Conservation (phyloP, 176 grass and related monocot genomes). For the Avena eriantha region DNA sequence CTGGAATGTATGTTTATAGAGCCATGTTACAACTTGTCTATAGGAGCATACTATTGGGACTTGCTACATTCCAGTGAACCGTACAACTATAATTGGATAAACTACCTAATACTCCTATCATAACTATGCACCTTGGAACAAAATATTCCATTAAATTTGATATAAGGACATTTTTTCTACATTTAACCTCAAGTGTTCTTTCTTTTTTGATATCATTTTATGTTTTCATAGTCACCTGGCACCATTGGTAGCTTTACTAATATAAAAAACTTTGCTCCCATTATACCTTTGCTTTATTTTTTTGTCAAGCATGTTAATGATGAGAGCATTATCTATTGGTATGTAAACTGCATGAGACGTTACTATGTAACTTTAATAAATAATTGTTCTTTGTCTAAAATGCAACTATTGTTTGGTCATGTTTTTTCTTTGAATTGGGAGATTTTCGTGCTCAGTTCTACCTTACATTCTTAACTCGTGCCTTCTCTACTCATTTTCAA, state of each 20-base stretch:
- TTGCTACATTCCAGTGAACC: background rate
- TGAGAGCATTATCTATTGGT: background rate
- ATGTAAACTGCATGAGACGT: background rate
- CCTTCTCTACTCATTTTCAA: too few relatives aligned
- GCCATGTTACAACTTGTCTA: background rate
- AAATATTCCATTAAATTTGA: slow-evolving; percentile 29
- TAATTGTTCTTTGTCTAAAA: slow-evolving; percentile 11
- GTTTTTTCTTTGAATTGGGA: background rate
- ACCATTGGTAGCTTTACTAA: background rate
- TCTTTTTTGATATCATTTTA: slow-evolving; percentile 34
- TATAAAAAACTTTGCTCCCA: slow-evolving; percentile 7
- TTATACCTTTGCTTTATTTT: background rate
- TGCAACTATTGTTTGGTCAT: slow-evolving; percentile 25
- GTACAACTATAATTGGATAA: background rate
- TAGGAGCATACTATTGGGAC: slow-evolving; percentile 16
- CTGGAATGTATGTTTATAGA: slow-evolving; percentile 1
- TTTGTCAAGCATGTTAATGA: background rate
- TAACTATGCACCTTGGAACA: slow-evolving; percentile 3
- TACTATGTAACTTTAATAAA: background rate
- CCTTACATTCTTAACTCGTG: too few relatives aligned
- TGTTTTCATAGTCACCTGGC: background rate
- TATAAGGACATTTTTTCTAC: slow-evolving; percentile 17
- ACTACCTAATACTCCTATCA: background rate
- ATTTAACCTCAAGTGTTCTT: slow-evolving; percentile 17
- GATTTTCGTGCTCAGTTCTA: too few relatives aligned